Evolutionary conservation across 352 stramenopile species (phyloP).

Genomic region (Phytophthora palmivora): DNA sequence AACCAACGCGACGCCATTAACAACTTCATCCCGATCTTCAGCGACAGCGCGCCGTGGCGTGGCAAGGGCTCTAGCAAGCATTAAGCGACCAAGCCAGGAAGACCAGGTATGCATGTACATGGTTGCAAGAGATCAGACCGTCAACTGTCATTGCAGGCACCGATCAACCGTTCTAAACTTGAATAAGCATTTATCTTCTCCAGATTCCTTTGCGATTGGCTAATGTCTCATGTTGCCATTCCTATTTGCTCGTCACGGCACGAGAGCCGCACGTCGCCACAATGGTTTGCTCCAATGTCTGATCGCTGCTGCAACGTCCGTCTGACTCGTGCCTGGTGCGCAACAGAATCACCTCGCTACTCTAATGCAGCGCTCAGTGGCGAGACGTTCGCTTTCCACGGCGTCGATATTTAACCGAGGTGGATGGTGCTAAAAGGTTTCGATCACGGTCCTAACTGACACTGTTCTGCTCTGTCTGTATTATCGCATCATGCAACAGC

Average conservation of each 20-base stretch:
- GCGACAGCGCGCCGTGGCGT: constrained; percentile 94
- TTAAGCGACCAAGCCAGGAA: constrained; percentile 13
- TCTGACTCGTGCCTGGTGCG: constrained; percentile 7
- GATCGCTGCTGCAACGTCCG: not conserved
- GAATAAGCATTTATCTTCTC: constrained; percentile 35
- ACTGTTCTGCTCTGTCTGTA: constrained; percentile 3
- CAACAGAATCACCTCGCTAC: constrained; percentile 40
- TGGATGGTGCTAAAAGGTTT: constrained; percentile 25
- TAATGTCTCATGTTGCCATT: constrained; percentile 13
- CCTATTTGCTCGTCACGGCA: constrained; percentile 6
- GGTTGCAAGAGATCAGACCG: constrained; percentile 6
- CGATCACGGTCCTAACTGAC: not conserved
- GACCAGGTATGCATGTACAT: not conserved
- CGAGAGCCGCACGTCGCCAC: constrained; percentile 19
- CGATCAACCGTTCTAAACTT: constrained; percentile 24
- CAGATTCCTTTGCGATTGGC: constrained; percentile 7
- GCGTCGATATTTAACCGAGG: constrained; percentile 69
- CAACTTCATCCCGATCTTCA: constrained; percentile 99
- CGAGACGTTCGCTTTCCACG: constrained; percentile 53
- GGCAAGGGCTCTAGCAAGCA: constrained; percentile 69
- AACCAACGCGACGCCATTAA: constrained; percentile 99
- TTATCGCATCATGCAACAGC: constrained; percentile 42
- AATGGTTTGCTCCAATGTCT: not conserved
- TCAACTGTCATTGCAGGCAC: not conserved
- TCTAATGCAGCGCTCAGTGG: constrained; percentile 19